Evolutionary conservation across 345 rosid species (phyloP).

Genomic region (Eucalyptus curtisii): DNA sequence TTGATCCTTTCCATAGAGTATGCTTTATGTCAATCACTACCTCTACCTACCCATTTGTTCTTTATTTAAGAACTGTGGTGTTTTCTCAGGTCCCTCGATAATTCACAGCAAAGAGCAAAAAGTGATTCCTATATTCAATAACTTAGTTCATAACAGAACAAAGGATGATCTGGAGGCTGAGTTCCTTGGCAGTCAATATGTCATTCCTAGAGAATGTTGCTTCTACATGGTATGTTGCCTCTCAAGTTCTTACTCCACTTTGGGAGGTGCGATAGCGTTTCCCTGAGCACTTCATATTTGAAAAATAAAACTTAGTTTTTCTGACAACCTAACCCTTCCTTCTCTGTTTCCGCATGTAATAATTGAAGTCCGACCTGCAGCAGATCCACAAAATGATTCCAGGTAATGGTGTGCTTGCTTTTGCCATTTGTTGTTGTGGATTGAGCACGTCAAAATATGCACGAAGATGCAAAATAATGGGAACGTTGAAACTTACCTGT

Average conservation of each 20-base stretch:
- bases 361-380: slow-evolving; percentile 65
- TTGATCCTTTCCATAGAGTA: not conserved
- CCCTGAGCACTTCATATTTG: not conserved
- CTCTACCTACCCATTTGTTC: not conserved
- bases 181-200: slow-evolving; percentile 27
- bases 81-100: slow-evolving; percentile 6
- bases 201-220: slow-evolving; percentile 54
- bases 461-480: not conserved
- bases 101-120: slow-evolving; percentile 13
- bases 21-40: not conserved
- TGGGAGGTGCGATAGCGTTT: not conserved
- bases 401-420: slow-evolving; percentile 31
- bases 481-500: not conserved
- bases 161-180: slow-evolving; percentile 55
- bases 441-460: not conserved
- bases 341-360: not conserved
- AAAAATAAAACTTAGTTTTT: not conserved
- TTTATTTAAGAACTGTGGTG: not conserved
- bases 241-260: not conserved
- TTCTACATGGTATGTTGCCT: slow-evolving; percentile 63
- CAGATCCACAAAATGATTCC: slow-evolving; percentile 73
- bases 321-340: not conserved
- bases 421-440: not conserved
- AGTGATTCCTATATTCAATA: slow-evolving; percentile 42
- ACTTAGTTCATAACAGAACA: slow-evolving; percentile 38